Conservation (phyloP, 1,284 basidiomycete genomes). For the Rugosomyces carneus region DNA sequence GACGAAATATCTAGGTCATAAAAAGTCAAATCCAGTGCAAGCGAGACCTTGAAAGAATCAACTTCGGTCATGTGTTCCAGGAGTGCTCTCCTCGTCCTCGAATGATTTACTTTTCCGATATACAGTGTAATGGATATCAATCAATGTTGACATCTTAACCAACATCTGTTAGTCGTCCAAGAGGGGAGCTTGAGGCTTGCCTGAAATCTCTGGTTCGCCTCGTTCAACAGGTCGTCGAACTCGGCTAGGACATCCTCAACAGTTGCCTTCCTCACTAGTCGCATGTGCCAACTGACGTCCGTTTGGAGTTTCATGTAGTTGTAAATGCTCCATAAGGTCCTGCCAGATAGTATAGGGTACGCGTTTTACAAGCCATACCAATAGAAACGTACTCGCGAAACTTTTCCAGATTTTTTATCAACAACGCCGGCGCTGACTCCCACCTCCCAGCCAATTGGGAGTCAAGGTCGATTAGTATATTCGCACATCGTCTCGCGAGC, state of each 20-base stretch:
- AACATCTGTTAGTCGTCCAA: not conserved
- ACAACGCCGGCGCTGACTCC: conserved; percentile 7
- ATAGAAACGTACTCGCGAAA: conserved; percentile 10
- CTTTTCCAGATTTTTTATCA: conserved; percentile 10
- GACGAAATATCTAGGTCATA: no score
- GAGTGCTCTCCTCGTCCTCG: no score
- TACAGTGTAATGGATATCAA: conserved; percentile 11
- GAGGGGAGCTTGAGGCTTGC: not conserved
- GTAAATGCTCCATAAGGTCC: conserved; percentile 9
- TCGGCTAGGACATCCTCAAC: conserved; percentile 7
- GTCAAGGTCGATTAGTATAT: conserved; percentile 6
- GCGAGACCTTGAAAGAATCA: no score
- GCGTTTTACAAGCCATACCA: not conserved
- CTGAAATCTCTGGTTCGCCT: conserved; percentile 9
- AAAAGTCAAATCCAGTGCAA: no score
- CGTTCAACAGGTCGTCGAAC: conserved; percentile 5
- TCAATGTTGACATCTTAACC: conserved; percentile 10
- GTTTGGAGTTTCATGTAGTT: conserved; percentile 6
- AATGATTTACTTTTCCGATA: not conserved
- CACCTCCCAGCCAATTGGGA: conserved; percentile 8
- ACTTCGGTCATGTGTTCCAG: no score
- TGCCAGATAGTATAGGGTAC: not conserved
- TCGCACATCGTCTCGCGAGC: conserved; percentile 8
- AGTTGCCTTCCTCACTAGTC: conserved; percentile 7
- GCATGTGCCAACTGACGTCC: conserved; percentile 9